phyloP scores from a whole-genome alignment of 73 alveolate species.

The Effrenium voratum region DNA sequence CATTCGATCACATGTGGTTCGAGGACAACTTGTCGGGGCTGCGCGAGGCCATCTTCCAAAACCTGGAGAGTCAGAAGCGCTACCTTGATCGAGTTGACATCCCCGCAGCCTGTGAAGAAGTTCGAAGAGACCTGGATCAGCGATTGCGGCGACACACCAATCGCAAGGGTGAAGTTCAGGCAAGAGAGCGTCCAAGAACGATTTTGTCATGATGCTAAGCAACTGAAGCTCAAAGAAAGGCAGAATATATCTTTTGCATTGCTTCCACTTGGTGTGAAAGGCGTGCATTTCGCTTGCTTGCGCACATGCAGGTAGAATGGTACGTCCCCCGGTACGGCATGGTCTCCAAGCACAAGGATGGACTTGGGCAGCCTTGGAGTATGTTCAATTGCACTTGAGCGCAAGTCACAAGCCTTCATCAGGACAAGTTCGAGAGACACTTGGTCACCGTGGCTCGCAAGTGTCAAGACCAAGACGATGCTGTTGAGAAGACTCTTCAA shows the following conservation, averaged over 20 bases:
- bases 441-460: constrained; percentile 75
- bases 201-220: not conserved
- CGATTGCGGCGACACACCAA: constrained; percentile 81
- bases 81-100: constrained; percentile 78
- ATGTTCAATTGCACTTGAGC: not conserved
- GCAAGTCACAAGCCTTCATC: not conserved
- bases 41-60: constrained; percentile 55
- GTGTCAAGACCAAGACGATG: constrained; percentile 84
- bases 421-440: constrained; percentile 87
- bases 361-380: not conserved
- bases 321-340: constrained; percentile 88
- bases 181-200: not conserved
- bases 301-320: constrained; percentile 90
- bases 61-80: constrained; percentile 53
- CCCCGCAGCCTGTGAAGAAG: constrained; percentile 88
- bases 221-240: not conserved
- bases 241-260: not conserved
- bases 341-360: constrained; percentile 87
- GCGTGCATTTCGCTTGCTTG: no score
- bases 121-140: constrained; percentile 73
- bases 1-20: constrained; percentile 60
- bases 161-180: constrained; percentile 93
- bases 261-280: not conserved
- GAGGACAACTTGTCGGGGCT: constrained; percentile 39
- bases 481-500: constrained; percentile 33